Conservation (phyloP, 352 stramenopile species). For the Albugo laibachii region DNA sequence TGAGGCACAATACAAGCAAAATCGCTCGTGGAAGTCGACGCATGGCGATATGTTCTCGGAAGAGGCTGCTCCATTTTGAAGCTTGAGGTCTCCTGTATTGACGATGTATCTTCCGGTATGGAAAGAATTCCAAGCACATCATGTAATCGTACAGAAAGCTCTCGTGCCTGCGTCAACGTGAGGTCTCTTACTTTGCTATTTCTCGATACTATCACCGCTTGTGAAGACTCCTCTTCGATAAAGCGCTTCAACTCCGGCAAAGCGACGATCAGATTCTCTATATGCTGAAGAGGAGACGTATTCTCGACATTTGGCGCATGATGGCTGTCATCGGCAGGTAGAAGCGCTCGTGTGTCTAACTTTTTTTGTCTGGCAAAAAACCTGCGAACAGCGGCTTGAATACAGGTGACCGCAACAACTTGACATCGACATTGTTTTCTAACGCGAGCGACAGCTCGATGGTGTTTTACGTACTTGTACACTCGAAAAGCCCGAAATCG, state of each 20-base stretch:
- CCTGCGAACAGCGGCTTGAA: constrained; percentile 40
- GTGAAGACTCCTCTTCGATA: not conserved
- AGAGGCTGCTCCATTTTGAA: no score
- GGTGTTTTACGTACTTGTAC: constrained; percentile 24
- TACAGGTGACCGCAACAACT: constrained; percentile 26
- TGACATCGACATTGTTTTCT: constrained; percentile 24
- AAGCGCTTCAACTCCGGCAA: not conserved
- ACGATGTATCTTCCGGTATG: no score
- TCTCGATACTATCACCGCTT: not conserved
- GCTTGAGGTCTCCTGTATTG: no score
- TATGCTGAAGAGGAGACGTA: not conserved
- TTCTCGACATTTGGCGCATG: not conserved
- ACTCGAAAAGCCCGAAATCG: constrained; percentile 38
- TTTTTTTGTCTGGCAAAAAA: constrained; percentile 22
- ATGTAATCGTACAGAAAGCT: no score
- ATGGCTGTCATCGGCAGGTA: not conserved
- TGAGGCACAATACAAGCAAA: no score
- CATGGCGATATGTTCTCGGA: no score
- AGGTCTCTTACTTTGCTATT: no score
- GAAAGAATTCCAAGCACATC: no score
- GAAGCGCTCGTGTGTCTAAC: not conserved
- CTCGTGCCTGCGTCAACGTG: no score
- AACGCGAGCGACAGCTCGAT: constrained; percentile 25
- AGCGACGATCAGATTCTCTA: not conserved
- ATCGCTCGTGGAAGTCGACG: no score